These are phyloP conservation scores for Limnanthes douglasii DNA, from an alignment of 345 rosid genomes.

Conservation along the genomic window DNA sequence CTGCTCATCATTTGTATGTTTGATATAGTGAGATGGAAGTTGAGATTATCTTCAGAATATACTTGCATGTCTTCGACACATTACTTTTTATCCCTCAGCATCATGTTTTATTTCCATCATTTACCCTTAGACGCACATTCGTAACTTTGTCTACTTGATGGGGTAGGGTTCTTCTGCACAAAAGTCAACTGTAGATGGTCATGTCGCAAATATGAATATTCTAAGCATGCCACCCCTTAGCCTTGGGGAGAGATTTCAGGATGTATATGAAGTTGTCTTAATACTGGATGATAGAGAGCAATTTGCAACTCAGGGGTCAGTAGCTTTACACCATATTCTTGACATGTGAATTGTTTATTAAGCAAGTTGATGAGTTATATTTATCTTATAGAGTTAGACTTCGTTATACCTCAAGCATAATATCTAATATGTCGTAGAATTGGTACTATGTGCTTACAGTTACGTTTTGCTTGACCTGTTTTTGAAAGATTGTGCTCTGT, in stretches of 20 bases:
- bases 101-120: not conserved
- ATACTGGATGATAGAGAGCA: constrained; percentile 82
- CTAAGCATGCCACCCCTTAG: constrained; percentile 53
- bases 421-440: no score
- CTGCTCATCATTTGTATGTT: constrained; percentile 67
- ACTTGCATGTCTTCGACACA: not conserved
- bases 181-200: constrained; percentile 18
- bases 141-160: constrained; percentile 4
- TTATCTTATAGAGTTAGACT: no score
- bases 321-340: no score
- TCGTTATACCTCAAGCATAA: no score
- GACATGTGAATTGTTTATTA: no score
- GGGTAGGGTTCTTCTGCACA: constrained; percentile 14
- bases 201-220: constrained; percentile 15
- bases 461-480: no score
- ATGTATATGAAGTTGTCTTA: constrained; percentile 54
- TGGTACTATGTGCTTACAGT: no score
- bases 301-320: constrained; percentile 56
- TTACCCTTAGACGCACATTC: no score
- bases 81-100: no score
- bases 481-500: no score
- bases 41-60: constrained; percentile 7
- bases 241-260: constrained; percentile 67
- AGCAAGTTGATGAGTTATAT: no score
- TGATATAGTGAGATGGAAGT: no score